These are phyloP conservation scores for Colletotrichum filicis DNA, from an alignment of 2,329 filamentous ascomycete species.

Conservation along the genomic window DNA sequence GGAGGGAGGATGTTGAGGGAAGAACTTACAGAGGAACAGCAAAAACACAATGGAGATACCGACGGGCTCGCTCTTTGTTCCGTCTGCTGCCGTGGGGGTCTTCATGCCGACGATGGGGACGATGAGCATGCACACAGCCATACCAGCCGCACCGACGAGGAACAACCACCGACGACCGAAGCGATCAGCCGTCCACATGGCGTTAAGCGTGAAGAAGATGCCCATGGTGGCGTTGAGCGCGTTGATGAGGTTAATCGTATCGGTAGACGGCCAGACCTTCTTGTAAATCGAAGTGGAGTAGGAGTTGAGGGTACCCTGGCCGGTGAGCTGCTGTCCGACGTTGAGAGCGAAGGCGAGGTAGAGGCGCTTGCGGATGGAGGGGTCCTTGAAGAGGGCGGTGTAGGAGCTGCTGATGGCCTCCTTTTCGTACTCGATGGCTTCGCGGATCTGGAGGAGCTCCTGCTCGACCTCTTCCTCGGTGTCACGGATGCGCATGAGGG, in stretches of 20 bases:
- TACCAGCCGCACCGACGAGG: conserved; percentile 74
- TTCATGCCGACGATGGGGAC: conserved; percentile 57
- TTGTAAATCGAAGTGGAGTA: conserved; percentile 82
- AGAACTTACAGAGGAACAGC: conserved; percentile 73
- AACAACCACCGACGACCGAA: conserved; percentile 78
- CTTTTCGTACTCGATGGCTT: conserved; percentile 78
- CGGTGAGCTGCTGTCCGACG: conserved; percentile 77
- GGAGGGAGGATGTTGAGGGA: conserved; percentile 45
- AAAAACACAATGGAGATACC: conserved; percentile 77
- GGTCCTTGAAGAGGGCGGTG: conserved; percentile 75
- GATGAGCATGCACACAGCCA: conserved; percentile 77
- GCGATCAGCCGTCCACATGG: conserved; percentile 78
- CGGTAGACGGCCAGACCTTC: conserved; percentile 69
- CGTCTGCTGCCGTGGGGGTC: conserved; percentile 63
- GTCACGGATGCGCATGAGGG: conserved; percentile 70
- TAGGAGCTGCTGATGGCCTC: conserved; percentile 72
- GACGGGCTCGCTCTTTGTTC: conserved; percentile 67
- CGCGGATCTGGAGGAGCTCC: conserved; percentile 72
- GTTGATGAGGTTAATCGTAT: conserved; percentile 78
- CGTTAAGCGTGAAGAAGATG: conserved; percentile 79
- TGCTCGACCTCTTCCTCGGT: conserved; percentile 74
- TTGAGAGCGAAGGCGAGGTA: conserved; percentile 74
- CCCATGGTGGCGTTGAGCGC: conserved; percentile 79
- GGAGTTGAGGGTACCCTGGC: conserved; percentile 77
- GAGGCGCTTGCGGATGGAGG: conserved; percentile 74